Conservation (phyloP, 345 rosid species). For the Pseudoturritis turrita region DNA sequence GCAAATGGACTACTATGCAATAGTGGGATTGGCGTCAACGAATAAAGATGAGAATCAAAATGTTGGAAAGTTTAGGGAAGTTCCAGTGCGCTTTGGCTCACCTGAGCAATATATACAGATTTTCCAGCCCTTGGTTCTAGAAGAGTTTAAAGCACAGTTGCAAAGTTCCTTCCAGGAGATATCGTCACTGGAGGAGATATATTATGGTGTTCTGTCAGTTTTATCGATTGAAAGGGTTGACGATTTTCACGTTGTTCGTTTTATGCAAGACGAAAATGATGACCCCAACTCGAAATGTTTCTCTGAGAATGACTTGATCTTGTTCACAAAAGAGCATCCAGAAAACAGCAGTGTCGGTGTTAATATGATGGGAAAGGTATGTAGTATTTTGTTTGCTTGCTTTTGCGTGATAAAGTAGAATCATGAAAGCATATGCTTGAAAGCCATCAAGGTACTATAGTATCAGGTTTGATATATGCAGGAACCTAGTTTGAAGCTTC, state of each 20-base stretch:
- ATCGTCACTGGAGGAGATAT: constrained; percentile 80
- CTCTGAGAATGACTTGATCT: constrained; percentile 83
- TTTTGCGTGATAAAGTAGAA: constrained; percentile 1
- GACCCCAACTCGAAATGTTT: constrained; percentile 57
- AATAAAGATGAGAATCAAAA: constrained; percentile 40
- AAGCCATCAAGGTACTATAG: background rate
- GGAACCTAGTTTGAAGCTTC: background rate
- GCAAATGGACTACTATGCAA: constrained; percentile 76
- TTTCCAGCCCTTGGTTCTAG: constrained; percentile 86
- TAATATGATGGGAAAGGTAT: constrained; percentile 93
- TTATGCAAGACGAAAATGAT: constrained; percentile 71
- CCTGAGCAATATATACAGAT: constrained; percentile 77
- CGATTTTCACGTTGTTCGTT: constrained; percentile 90
- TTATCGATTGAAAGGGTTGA: constrained; percentile 92
- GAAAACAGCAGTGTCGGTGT: constrained; percentile 45
- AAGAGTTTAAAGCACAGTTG: constrained; percentile 97
- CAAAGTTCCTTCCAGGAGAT: constrained; percentile 72
- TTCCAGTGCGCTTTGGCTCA: constrained; percentile 78
- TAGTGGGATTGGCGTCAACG: constrained; percentile 55
- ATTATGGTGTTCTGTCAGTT: constrained; percentile 71
- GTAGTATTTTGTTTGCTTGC: constrained; percentile 11
- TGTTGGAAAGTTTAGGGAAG: constrained; percentile 58
- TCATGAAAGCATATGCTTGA: constrained; percentile 5
- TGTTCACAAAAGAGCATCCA: constrained; percentile 78
- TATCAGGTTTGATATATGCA: background rate